Base-by-base conservation (phyloP, 352 stramenopile species). In the Elongisporangium prolatum region DNA sequence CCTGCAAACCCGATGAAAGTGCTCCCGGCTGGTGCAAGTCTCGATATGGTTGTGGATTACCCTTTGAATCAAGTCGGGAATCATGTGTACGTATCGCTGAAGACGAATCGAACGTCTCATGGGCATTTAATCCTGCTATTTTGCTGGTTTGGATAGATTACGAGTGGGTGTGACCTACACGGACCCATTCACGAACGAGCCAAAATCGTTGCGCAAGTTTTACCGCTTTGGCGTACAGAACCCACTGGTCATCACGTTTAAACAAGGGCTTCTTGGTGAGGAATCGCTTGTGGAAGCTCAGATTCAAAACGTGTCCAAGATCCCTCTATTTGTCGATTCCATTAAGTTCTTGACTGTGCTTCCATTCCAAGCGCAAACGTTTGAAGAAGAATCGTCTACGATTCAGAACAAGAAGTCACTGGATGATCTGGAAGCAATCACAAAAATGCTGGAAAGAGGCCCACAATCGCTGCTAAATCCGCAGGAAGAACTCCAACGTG, bases 31-130 rank as follows among this genome's bases (percentile, higher is more conserved):
- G 84, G 85, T 34, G 78, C 73, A 48, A 93, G 87, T 72, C 71
- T 97, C 24, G 89, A 97, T 67, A 96, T 97, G 88, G 87, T 96
- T 48, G 89, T 97, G 44, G 89, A 97, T 61, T 91, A 95, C 57
- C 84, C 86, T 20, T 77, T 97, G 6, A 89, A 85, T 54, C 88
- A 97, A 74, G 85, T 93, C 28, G 89, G 84, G 17, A 95, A 92
- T 54, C 86, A 94, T 50, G 87, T 93, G 51, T 83, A 71, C 54
- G 65, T 73, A 54, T 0, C 6, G 4, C 48, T 24, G 17, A 38
- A 34, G 7, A 34, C 7, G 3, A 2, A 50, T 52, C n/a, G n/a
- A n/a, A n/a, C n/a, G n/a, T n/a, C n/a, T n/a, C n/a, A n/a, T n/a
- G n/a, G n/a, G n/a, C n/a, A n/a, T n/a, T n/a, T 25, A n/a, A 40